phyloP scores from a whole-genome alignment of 768 basidiomycete species.

The Holtermanniella nyarrowii region DNA sequence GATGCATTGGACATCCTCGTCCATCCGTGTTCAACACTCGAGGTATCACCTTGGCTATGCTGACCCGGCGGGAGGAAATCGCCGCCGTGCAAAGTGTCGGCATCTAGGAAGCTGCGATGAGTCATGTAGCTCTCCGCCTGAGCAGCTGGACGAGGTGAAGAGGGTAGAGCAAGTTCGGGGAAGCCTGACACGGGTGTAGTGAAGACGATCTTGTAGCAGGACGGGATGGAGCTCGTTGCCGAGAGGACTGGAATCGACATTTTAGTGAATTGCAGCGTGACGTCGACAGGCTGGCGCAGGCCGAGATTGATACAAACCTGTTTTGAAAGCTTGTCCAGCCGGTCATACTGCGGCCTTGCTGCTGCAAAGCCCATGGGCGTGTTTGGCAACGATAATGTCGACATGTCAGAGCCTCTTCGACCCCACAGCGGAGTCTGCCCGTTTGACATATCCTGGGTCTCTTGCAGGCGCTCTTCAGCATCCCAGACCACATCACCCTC shows the following conservation, averaged over 20 bases:
- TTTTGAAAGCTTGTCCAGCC: background rate
- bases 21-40: background rate
- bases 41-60: background rate
- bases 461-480: too few species aligned
- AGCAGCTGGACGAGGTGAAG: too few species aligned
- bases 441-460: too few species aligned
- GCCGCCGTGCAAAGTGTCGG: too few species aligned
- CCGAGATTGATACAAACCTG: background rate
- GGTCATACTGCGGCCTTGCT: background rate
- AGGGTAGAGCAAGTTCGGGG: background rate
- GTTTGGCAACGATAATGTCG: background rate
- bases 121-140: too few species aligned
- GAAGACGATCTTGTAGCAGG: background rate
- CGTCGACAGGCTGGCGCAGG: background rate
- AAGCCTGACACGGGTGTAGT: background rate
- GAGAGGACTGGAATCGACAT: background rate
- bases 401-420: background rate
- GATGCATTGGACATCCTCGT: background rate
- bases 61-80: background rate
- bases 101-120: too few species aligned
- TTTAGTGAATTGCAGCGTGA: background rate
- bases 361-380: too few species aligned
- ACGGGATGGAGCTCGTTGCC: background rate
- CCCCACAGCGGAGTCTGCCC: background rate
- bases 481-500: slow-evolving; percentile 10